Evolutionary conservation across 805 yeast genomes (phyloP).

Genomic region (Ogataea haglerorum): DNA sequence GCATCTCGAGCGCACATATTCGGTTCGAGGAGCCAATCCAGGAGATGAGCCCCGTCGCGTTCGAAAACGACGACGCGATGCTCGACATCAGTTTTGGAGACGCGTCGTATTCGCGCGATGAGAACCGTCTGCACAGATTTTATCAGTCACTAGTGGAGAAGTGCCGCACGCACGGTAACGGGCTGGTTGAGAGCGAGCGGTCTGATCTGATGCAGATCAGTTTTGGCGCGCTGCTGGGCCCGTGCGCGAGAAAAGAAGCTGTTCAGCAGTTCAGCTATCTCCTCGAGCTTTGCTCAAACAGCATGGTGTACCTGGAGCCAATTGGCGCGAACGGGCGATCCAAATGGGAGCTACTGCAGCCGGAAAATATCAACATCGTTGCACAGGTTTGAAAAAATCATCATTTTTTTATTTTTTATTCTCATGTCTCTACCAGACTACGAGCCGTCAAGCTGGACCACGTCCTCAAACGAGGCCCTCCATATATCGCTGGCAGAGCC

Average conservation of each 20-base stretch:
- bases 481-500: constrained; percentile 58
- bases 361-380: constrained; percentile 17
- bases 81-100: constrained; percentile 20
- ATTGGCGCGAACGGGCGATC: constrained; percentile 16
- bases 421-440: constrained; percentile 17
- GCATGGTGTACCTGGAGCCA: constrained; percentile 13
- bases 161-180: constrained; percentile 6
- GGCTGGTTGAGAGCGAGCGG: constrained; percentile 1
- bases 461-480: constrained; percentile 66
- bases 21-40: constrained; percentile 5
- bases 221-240: constrained; percentile 10
- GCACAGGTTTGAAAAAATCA: constrained; percentile 10
- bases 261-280: constrained; percentile 20
- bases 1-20: constrained; percentile 15
- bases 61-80: constrained; percentile 22
- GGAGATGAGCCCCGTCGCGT: constrained; percentile 5
- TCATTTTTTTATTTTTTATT: neutral
- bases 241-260: constrained; percentile 13
- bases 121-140: constrained; percentile 2
- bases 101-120: constrained; percentile 1
- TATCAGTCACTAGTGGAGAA: constrained; percentile 5
- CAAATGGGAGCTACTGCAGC: constrained; percentile 25
- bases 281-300: constrained; percentile 19
- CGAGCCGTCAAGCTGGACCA: constrained; percentile 57
- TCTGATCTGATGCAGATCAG: constrained; percentile 15